Percentiles rank a stretch among this genome's conserved stretches.
Conservation (phyloP, 768 basidiomycete genomes). For the Coprinellus aureogranulatus region DNA sequence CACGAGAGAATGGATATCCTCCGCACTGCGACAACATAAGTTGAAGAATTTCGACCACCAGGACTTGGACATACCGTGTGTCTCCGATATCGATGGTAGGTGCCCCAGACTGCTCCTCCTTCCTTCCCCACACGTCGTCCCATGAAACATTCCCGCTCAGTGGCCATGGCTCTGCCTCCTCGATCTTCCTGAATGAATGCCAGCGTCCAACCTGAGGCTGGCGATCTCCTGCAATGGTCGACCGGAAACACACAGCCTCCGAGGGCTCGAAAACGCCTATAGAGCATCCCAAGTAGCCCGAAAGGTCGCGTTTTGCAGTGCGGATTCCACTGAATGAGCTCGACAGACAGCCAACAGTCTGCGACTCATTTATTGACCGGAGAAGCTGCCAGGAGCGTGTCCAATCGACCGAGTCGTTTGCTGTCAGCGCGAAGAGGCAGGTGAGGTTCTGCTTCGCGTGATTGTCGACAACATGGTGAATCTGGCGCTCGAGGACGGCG, state of each 20-base stretch:
- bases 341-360: conserved; percentile 62
- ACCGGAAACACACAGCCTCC: conserved; percentile 53
- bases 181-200: conserved; percentile 55
- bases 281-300: conserved; percentile 46
- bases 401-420: conserved; percentile 38
- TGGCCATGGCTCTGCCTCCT: conserved; percentile 9
- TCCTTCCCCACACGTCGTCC: conserved; percentile 49
- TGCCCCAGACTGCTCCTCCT: conserved; percentile 15
- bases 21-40: conserved; percentile 13
- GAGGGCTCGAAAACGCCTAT: conserved; percentile 51
- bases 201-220: conserved; percentile 68
- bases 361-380: conserved; percentile 30
- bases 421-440: conserved; percentile 51
- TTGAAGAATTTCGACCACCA: too few relatives aligned
- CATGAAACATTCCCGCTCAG: conserved; percentile 34
- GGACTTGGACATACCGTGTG: conserved; percentile 36
- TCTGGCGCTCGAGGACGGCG: conserved; percentile 30
- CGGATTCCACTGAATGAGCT: conserved; percentile 39
- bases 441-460: conserved; percentile 33
- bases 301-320: conserved; percentile 5
- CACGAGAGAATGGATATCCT: conserved; percentile 4
- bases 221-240: conserved; percentile 57
- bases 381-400: conserved; percentile 39
- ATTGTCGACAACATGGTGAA: conserved; percentile 26
- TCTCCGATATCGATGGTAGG: conserved; percentile 30